Base-by-base conservation (phyloP, 768 basidiomycete genomes). In the Nidularia pulvinata region DNA sequence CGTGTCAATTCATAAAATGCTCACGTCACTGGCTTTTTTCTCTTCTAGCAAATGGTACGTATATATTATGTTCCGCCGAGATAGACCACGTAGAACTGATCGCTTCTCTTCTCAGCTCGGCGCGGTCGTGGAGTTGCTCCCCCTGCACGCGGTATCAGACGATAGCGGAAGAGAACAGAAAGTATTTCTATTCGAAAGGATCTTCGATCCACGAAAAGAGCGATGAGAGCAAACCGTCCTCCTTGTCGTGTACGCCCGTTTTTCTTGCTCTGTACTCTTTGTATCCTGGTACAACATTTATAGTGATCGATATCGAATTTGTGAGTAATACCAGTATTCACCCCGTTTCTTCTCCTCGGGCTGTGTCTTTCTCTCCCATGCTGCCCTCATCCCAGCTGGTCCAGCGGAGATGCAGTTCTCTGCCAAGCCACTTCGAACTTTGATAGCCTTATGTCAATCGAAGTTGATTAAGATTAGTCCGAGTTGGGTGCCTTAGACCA, bases 121-220 rank as follows among this genome's bases (percentile, higher is more conserved):
- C 91, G 91, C 66, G 92, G 92, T 65, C 89, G 91, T 61, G 91
- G 91, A 57, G 86, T 90, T 44, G 78, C 78, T 37, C 80, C 81
- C 25, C 83, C 87, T 57, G 77, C 87, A 30, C 80, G 91, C 58
- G 91, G 91, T 52, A 94, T 94, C 68, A 82, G 91, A 69, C 84
- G 92, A 71, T 94, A 76, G 64, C 47, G 36, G 25, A 5, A 1
- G 49, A 14, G 19, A 35, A 11, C 36, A 25, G 52, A 37, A 13
- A 46, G 6, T 19, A 30, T 33, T 19, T 53, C 16, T 46, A n/a
- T 46, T 45, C 11, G 33, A 33, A 13, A n/a, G 13, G 13, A 14
- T n/a, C 14, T 14, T 10, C 25, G n/a, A 3, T 11, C 25, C 45
- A 46, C 45, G 10, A 46, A n/a, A 46, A 46, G 3, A 6, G 10